Evolutionary conservation across 441 rosid species (phyloP), one percentile per base, ranked within the genome.

Genomic region (Euphorbia neoarborescens): DNA sequence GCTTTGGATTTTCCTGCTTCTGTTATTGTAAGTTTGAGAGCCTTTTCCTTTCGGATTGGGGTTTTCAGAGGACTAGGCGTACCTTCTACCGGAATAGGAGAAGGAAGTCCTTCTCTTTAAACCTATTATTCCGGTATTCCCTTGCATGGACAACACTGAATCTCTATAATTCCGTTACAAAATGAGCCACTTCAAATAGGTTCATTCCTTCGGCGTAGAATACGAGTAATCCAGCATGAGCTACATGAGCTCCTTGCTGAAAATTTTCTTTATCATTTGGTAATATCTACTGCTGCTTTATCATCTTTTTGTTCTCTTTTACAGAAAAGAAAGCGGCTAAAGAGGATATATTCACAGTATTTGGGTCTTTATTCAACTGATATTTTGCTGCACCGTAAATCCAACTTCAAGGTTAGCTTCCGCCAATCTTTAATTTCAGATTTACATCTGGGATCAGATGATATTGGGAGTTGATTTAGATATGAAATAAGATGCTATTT

Each of bases 101-200:
- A n/a, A n/a, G n/a, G n/a, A n/a, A n/a, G n/a, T n/a, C n/a, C n/a
- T n/a, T n/a, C n/a, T n/a, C n/a, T n/a, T n/a, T n/a, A 37, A 37
- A 37, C 40, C 7, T 37, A 10, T 37, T 37, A 37, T 37, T 8
- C 7, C 40, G n/a, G n/a, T n/a, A n/a, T n/a, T n/a, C 9, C 7
- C 40, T 37, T 37, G 4, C 40, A 3, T 37, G 10, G 40, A 37
- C 40, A 37, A 8, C 40, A 37, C 7, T 3, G 40, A 37, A 5
- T 37, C 40, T 37, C 7, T 37, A 37, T 3, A 37, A 56, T 24
- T 22, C 28, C 28, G 4, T 0, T 54, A 54, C 28, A n/a, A 54
- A 54, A 54, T 54, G 59, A 54, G 59, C 59, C 59, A 54, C 28
- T 54, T 54, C 28, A 54, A 54, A 54, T 54, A 54, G 28, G 28